Evolutionary conservation across 2,329 filamentous ascomycete species (phyloP).

Genomic region (Pseudogymnoascus sp.): DNA sequence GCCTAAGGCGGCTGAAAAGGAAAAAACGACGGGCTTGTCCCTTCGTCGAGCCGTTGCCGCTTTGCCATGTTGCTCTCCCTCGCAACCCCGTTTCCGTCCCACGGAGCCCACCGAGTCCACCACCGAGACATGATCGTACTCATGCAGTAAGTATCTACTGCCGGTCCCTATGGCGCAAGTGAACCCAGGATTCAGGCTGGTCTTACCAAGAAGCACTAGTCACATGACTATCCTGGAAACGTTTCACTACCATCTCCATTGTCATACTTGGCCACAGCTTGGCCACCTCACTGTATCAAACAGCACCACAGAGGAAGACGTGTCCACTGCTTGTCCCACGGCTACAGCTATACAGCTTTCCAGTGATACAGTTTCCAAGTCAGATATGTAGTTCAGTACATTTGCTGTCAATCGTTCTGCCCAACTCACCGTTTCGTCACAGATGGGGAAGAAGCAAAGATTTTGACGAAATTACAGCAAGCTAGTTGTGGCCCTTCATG

Average conservation of each 20-base stretch:
- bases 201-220: neutral
- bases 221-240: constrained; percentile 7
- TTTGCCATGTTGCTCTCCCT: constrained; percentile 3
- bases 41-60: neutral
- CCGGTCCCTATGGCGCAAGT: neutral
- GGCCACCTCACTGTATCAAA: neutral
- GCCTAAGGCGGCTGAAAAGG: neutral
- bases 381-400: neutral
- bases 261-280: neutral
- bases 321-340: neutral
- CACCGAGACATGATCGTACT: neutral
- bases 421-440: neutral
- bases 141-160: neutral
- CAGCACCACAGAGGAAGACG: neutral
- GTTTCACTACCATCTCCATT: neutral
- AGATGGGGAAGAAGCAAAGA: neutral
- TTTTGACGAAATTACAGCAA: neutral
- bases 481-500: neutral
- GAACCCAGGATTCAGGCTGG: neutral
- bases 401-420: neutral
- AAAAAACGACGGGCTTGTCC: neutral
- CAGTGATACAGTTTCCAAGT: neutral
- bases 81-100: constrained; percentile 2
- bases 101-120: neutral
- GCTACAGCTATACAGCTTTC: neutral